phyloP scores from a whole-genome alignment of 345 rosid species.

The Salix dunnii region DNA sequence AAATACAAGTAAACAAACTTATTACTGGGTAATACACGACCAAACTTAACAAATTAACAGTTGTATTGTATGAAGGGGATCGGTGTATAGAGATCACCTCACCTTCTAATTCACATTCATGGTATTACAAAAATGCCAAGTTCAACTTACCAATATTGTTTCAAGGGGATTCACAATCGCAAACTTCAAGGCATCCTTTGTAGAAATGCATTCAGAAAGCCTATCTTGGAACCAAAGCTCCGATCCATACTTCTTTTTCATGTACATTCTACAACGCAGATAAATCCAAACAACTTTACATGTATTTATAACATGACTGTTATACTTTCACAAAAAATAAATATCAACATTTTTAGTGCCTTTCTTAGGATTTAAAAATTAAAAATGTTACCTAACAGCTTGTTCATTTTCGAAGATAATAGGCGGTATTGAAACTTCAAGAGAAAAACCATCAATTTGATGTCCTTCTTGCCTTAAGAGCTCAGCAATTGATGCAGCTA shows the following conservation, averaged over 20 bases:
- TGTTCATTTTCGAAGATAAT: constrained; percentile 50
- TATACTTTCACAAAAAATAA: background rate
- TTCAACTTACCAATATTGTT: constrained; percentile 52
- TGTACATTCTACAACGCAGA: constrained; percentile 44
- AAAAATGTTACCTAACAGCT: constrained; percentile 49
- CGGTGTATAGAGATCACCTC: background rate
- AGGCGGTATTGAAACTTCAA: constrained; percentile 69
- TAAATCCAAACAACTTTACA: background rate
- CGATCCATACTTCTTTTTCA: constrained; percentile 53
- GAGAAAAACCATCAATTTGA: constrained; percentile 60
- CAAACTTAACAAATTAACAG: too few species aligned
- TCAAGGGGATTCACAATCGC: constrained; percentile 50
- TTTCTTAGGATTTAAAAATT: background rate
- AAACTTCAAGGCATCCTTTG: constrained; percentile 71
- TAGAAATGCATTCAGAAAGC: constrained; percentile 37
- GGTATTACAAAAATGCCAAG: background rate
- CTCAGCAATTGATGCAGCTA: constrained; percentile 48
- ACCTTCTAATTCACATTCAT: background rate
- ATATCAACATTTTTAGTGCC: background rate
- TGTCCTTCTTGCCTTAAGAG: constrained; percentile 58
- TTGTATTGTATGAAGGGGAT: background rate
- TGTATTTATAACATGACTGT: too few species aligned
- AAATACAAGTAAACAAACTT: too few species aligned
- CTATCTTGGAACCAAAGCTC: constrained; percentile 54
- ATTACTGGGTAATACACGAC: too few species aligned